Conservation (phyloP, 345 rosid genomes). For the Salix udensis region DNA sequence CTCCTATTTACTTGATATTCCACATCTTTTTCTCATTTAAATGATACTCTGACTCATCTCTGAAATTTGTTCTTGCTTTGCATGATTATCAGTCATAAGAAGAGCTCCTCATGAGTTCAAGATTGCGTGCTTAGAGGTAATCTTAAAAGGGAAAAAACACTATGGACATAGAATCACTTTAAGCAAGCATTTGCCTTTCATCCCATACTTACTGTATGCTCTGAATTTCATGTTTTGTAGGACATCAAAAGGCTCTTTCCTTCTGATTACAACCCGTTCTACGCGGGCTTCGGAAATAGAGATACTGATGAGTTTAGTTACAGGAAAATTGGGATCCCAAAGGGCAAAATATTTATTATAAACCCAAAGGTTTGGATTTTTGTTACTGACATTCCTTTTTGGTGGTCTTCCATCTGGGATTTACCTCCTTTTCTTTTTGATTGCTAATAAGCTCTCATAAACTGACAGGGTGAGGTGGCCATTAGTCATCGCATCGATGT, state of each 20-base stretch:
- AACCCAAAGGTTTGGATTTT: slow-evolving; percentile 68
- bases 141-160: background rate
- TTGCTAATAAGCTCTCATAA: background rate
- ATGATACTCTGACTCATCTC: background rate
- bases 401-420: background rate
- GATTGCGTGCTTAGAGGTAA: slow-evolving; percentile 89
- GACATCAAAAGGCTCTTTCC: slow-evolving; percentile 87
- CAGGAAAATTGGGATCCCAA: slow-evolving; percentile 82
- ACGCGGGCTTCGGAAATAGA: slow-evolving; percentile 90
- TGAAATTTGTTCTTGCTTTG: slow-evolving; percentile 10
- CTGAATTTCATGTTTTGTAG: slow-evolving; percentile 32
- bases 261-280: slow-evolving; percentile 79
- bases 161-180: background rate
- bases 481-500: slow-evolving; percentile 67
- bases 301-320: slow-evolving; percentile 92
- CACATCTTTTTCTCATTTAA: background rate
- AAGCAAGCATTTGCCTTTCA: background rate
- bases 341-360: slow-evolving; percentile 85
- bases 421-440: background rate
- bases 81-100: slow-evolving; percentile 60
- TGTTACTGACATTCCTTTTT: background rate
- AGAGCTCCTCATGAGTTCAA: slow-evolving; percentile 96
- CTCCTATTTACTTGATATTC: background rate
- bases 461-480: slow-evolving; percentile 82
- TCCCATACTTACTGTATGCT: slow-evolving; percentile 1